Evolutionary conservation across 768 basidiomycete genomes (phyloP).

Genomic region (Suillus bovinus): DNA sequence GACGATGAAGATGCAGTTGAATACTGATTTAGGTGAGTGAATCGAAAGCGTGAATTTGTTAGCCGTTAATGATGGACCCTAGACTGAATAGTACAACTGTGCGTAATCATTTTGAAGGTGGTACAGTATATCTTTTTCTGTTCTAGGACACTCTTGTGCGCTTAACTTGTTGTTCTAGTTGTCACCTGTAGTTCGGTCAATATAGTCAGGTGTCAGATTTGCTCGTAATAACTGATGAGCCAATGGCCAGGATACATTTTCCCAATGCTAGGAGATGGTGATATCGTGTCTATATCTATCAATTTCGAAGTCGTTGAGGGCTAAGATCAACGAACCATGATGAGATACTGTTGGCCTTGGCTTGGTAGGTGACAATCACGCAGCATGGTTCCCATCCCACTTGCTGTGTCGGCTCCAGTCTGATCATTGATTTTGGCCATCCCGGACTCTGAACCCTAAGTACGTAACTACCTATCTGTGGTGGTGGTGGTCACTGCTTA

Average conservation of each 20-base stretch:
- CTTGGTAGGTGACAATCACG: background rate
- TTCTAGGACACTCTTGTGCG: slow-evolving; percentile 2
- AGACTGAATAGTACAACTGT: slow-evolving; percentile 4
- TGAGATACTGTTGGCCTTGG: background rate
- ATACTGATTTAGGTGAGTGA: slow-evolving; percentile 44
- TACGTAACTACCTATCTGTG: background rate
- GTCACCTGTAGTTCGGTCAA: slow-evolving; percentile 6
- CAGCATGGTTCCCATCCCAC: too few relatives aligned
- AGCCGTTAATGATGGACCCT: background rate
- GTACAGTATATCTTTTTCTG: slow-evolving; percentile 4
- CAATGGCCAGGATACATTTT: background rate
- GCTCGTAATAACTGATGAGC: background rate
- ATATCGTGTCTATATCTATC: background rate
- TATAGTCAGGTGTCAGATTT: slow-evolving; percentile 4
- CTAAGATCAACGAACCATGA: background rate
- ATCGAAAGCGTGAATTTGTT: background rate
- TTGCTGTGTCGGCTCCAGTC: background rate
- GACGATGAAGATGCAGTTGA: slow-evolving; percentile 84
- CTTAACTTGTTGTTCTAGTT: slow-evolving; percentile 9
- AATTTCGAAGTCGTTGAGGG: background rate
- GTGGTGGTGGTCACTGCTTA: background rate
- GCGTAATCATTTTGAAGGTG: slow-evolving; percentile 6
- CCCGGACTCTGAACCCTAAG: background rate
- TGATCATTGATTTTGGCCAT: background rate
- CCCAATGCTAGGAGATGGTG: background rate